Evolutionary conservation across 352 stramenopile species (phyloP), one percentile per base, ranked within the genome.

Genomic region (Phytophthora citricola): DNA sequence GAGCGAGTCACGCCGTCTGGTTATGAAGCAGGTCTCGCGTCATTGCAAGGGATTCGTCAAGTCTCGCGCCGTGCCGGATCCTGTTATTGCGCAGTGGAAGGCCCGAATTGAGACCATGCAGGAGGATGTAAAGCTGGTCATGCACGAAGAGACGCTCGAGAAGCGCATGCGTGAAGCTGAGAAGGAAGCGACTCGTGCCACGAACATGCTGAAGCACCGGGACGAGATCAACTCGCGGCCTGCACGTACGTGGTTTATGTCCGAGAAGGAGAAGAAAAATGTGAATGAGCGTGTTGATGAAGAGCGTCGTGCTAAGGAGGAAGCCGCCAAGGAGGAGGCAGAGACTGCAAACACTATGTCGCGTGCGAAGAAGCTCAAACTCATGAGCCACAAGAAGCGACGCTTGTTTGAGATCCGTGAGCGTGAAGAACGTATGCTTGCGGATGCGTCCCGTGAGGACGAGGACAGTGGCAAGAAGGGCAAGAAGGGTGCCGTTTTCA

Each of bases 21-120:
- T 98, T 36, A 98, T 98, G 91, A 98, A 98, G 78, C 91, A 98
- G 60, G 80, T 98, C 22, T 90, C 86, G 17, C 87, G 89, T 43
- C 89, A 96, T 58, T 96, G 89, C 71, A 76, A 93, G 38, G 89
- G 89, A 12, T 96, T 95, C 47, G 89, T 98, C 53, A 97, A 97
- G 79, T 96, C 82, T 57, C 87, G 93, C 17, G 88, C 91, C 6
- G 92, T 97, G 52, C 91, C 91, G 1, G 88, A 96, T 40, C 70
- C 86, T 2, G 91, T 97, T 24, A 97, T 97, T 53, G 71, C 83
- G 32, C 89, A 96, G 68, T 96, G 89, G 89, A 91, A 92, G 24
- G 82, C 85, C 5, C 84, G 85, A 39, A 94, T 96, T 47, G 84
- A 93, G 53, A 83, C 74, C 64, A 95, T 96, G 89, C 76, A 87